Evolutionary conservation across 2,329 filamentous ascomycete species (phyloP).

Genomic region (Scedosporium boydii): DNA sequence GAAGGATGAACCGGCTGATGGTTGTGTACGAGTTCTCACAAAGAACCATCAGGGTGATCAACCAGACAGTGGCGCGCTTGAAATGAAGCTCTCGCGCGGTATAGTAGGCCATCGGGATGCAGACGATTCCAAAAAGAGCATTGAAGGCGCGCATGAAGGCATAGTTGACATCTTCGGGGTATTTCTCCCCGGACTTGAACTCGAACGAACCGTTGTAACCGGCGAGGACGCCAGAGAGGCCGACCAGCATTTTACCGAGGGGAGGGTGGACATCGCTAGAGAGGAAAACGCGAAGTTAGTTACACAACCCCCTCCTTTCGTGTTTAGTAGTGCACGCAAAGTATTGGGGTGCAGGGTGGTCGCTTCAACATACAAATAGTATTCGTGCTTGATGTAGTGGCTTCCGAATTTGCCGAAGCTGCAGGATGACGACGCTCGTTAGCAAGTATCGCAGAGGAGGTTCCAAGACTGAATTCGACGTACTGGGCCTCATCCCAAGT

Average conservation of each 20-base stretch:
- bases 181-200: slow-evolving; percentile 96
- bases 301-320: background rate
- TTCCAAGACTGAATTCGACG: slow-evolving; percentile 19
- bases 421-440: slow-evolving; percentile 4
- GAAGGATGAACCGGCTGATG: slow-evolving; percentile 94
- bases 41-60: slow-evolving; percentile 91
- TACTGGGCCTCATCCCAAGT: slow-evolving; percentile 61
- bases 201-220: slow-evolving; percentile 99
- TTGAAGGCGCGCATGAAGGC: slow-evolving; percentile 99
- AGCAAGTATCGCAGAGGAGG: background rate
- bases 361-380: slow-evolving; percentile 60
- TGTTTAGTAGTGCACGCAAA: background rate
- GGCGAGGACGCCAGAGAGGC: slow-evolving; percentile 88
- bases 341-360: background rate
- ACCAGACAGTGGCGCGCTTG: slow-evolving; percentile 79
- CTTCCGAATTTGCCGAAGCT: slow-evolving; percentile 97
- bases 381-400: slow-evolving; percentile 97
- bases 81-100: slow-evolving; percentile 88
- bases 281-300: slow-evolving; percentile 9
- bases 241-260: slow-evolving; percentile 96
- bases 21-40: slow-evolving; percentile 99
- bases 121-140: slow-evolving; percentile 84
- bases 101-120: slow-evolving; percentile 88
- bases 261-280: slow-evolving; percentile 65
- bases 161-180: slow-evolving; percentile 89